phyloP scores from a whole-genome alignment of 306 rosid genomes.

The Trifolium subterraneum region DNA sequence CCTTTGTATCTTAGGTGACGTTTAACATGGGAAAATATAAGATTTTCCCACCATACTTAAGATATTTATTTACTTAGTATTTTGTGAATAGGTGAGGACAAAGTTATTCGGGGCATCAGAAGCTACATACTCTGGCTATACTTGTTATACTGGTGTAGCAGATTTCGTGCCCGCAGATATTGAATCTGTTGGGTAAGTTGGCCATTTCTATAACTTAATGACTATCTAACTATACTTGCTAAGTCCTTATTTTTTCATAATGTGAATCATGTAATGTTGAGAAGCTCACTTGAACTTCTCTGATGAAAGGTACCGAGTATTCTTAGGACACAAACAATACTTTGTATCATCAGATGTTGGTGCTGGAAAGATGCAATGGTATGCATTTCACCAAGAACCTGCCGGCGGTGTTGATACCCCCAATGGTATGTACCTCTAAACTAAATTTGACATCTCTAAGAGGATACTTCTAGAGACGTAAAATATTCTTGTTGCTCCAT shows the following conservation, averaged over 20 bases:
- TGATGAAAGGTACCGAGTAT: constrained; percentile 88
- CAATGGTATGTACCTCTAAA: constrained; percentile 53
- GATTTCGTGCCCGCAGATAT: constrained; percentile 95
- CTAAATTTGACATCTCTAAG: constrained; percentile 35
- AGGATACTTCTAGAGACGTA: background rate
- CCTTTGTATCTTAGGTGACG: too few species aligned
- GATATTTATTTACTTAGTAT: background rate
- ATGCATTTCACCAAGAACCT: constrained; percentile 85
- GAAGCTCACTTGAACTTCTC: constrained; percentile 46
- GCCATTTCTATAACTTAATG: constrained; percentile 18
- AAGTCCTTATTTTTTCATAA: background rate
- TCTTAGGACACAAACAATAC: constrained; percentile 98
- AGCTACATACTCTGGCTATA: constrained; percentile 83
- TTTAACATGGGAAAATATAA: too few species aligned
- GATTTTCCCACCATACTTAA: too few species aligned
- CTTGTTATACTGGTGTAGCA: constrained; percentile 96
- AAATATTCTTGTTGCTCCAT: background rate
- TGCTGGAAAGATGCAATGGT: constrained; percentile 99
- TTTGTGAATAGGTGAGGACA: constrained; percentile 71
- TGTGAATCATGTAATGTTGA: constrained; percentile 23
- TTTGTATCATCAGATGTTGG: constrained; percentile 98
- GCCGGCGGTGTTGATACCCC: constrained; percentile 80
- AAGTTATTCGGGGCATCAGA: constrained; percentile 75
- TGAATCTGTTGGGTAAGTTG: constrained; percentile 86
- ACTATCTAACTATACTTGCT: constrained; percentile 18